Evolutionary conservation across 2,329 filamentous ascomycete genomes (phyloP).

Genomic region (Penicillium sclerotiorum): DNA sequence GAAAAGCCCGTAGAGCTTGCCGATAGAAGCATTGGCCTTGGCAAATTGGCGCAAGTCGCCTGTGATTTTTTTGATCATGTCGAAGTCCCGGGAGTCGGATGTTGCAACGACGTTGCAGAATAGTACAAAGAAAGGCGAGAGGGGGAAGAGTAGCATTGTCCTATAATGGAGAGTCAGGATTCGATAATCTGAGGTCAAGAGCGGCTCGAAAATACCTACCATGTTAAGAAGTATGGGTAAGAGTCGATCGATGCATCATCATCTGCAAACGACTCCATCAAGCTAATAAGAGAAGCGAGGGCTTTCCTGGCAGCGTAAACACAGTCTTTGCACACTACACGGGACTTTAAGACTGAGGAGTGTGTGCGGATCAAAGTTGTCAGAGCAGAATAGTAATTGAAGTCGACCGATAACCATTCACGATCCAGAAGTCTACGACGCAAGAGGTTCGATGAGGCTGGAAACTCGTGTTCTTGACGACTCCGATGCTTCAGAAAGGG

Average conservation of each 20-base stretch:
- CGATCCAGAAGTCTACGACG: too few relatives aligned
- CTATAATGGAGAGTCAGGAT: conserved; percentile 7
- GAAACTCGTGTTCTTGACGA: conserved; percentile 17
- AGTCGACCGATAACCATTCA: conserved; percentile 26
- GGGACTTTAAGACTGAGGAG: conserved; percentile 27
- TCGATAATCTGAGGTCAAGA: too few relatives aligned
- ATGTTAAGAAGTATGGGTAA: conserved; percentile 27
- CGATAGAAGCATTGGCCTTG: conserved; percentile 23
- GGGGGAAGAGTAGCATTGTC: conserved; percentile 27
- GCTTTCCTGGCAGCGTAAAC: conserved; percentile 25
- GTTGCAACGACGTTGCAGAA: conserved; percentile 29
- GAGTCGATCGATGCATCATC: conserved; percentile 17
- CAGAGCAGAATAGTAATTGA: conserved; percentile 26
- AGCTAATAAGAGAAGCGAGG: conserved; percentile 19
- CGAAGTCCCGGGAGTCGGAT: conserved; percentile 23
- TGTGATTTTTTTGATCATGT: conserved; percentile 28
- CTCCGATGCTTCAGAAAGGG: conserved; percentile 12
- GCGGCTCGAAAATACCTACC: conserved; percentile 14
- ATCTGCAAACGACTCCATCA: conserved; percentile 21
- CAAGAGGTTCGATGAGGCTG: conserved; percentile 16
- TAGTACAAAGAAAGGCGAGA: conserved; percentile 25
- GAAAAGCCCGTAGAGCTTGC: conserved; percentile 24
- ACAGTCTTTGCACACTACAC: conserved; percentile 25
- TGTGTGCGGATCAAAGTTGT: conserved; percentile 27
- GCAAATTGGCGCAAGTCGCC: conserved; percentile 25